Conservation (phyloP, 2,329 filamentous ascomycete species). For the Aspergillus costaricaensis region DNA sequence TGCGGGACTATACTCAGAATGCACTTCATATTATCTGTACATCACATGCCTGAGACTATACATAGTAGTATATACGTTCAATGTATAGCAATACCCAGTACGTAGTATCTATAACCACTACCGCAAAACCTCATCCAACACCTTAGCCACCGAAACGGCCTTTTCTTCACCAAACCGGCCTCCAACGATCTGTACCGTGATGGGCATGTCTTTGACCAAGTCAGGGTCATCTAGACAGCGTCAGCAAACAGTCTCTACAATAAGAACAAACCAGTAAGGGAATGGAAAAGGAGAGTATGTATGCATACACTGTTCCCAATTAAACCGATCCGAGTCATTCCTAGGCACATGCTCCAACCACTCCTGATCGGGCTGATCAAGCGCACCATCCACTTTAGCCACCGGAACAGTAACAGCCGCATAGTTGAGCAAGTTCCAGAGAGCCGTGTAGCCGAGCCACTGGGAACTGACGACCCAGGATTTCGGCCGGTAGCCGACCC, state of each 20-base stretch:
- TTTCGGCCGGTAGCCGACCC: constrained; percentile 32
- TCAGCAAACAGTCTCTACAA: too few relatives aligned
- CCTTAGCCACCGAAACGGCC: constrained; percentile 33
- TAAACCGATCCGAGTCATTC: constrained; percentile 52
- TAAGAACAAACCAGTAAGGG: too few relatives aligned
- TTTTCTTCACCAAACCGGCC: constrained; percentile 38
- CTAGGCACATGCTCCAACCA: constrained; percentile 38
- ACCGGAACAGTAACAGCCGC: constrained; percentile 43
- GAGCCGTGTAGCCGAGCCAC: constrained; percentile 38
- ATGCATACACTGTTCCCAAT: constrained; percentile 38
- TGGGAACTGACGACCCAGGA: constrained; percentile 33
- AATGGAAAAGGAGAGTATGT: background rate
- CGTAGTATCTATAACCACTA: background rate
- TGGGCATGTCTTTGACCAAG: constrained; percentile 34
- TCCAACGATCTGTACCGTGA: constrained; percentile 37
- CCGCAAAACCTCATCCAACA: constrained; percentile 28
- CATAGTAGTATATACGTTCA: too few relatives aligned
- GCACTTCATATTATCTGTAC: too few relatives aligned
- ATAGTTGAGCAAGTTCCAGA: constrained; percentile 41
- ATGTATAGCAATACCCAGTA: too few relatives aligned
- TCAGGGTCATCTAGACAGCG: constrained; percentile 29
- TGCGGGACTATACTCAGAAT: background rate
- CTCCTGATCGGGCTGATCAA: constrained; percentile 34
- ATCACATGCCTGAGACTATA: too few relatives aligned
- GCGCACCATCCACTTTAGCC: constrained; percentile 41